phyloP scores from a whole-genome alignment of 1,284 basidiomycete species.

The Rhodotorula mucilaginosa region DNA sequence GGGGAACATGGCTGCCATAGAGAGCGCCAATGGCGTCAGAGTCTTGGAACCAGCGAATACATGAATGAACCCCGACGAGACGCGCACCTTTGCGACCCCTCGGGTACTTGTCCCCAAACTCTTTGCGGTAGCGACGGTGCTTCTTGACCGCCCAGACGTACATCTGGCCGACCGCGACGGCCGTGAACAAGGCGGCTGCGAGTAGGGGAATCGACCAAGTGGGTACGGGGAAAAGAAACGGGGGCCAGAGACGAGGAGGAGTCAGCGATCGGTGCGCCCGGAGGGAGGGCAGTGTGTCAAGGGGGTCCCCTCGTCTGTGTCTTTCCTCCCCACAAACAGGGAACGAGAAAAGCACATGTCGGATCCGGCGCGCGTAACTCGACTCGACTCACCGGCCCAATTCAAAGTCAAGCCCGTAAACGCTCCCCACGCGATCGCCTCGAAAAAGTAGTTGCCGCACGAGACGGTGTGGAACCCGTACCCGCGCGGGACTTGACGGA shows the following conservation, averaged over 20 bases:
- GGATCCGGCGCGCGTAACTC: no score
- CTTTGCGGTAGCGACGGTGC: constrained; percentile 84
- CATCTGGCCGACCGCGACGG: constrained; percentile 72
- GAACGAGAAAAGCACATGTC: no score
- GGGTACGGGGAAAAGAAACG: no score
- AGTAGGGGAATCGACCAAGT: no score
- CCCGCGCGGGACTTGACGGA: constrained; percentile 76
- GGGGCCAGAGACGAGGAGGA: no score
- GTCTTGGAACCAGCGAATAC: no score
- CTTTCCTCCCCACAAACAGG: no score
- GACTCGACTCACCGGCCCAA: constrained; percentile 62
- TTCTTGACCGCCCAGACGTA: constrained; percentile 87
- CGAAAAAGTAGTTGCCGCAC: constrained; percentile 95
- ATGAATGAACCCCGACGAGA: no score
- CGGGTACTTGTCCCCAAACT: constrained; percentile 85
- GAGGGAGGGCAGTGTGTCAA: no score
- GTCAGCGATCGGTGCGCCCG: no score
- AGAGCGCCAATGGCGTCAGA: no score
- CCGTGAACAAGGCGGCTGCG: constrained; percentile 69
- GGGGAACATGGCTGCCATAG: constrained; percentile 64
- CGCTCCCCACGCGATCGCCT: constrained; percentile 72
- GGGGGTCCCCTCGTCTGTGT: no score
- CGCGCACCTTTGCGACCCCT: constrained; percentile 58
- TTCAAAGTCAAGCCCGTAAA: constrained; percentile 77
- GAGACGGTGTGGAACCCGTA: constrained; percentile 82